A percentile compares a stretch with the other conserved stretches of the same genome.
phyloP scores from a whole-genome alignment of 257 asterid species.

The Handroanthus guayacan region DNA sequence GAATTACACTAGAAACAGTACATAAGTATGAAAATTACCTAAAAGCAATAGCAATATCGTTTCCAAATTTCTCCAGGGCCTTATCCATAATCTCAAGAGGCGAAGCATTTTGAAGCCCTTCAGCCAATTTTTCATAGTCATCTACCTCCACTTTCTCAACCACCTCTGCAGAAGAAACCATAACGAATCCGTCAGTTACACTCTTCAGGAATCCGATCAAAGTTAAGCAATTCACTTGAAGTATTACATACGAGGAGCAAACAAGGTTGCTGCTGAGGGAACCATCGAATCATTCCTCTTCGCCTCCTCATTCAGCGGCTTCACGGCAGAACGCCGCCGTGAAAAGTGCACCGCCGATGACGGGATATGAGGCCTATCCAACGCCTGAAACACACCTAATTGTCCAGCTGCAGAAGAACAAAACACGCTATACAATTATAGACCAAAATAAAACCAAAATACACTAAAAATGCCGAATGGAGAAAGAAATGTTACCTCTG shows the following conservation, averaged over 20 bases:
- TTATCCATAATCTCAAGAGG: conserved; percentile 71
- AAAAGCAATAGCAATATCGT: conserved; percentile 69
- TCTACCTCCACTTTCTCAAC: conserved; percentile 48
- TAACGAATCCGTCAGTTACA: conserved; percentile 23
- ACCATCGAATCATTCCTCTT: conserved; percentile 48
- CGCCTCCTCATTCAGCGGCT: conserved; percentile 46
- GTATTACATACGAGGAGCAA: conserved; percentile 43
- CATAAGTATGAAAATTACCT: conserved; percentile 41
- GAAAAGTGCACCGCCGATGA: conserved; percentile 43
- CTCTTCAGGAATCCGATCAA: background rate
- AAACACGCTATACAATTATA: background rate
- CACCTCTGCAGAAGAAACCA: conserved; percentile 41
- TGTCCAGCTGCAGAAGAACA: conserved; percentile 31
- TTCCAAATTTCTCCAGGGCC: conserved; percentile 64
- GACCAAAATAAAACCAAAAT: background rate
- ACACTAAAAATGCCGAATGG: background rate
- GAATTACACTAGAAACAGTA: background rate
- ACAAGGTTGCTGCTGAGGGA: conserved; percentile 47
- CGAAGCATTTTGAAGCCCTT: conserved; percentile 60
- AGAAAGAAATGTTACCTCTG: conserved; percentile 48
- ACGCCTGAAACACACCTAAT: conserved; percentile 54
- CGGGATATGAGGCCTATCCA: conserved; percentile 49
- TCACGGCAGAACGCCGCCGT: conserved; percentile 44
- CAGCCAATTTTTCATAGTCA: conserved; percentile 55
- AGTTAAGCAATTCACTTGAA: background rate